Evolutionary conservation across 257 asterid genomes (phyloP), one percentile per base, ranked within the genome.

Genomic region (Plantago elongata): DNA sequence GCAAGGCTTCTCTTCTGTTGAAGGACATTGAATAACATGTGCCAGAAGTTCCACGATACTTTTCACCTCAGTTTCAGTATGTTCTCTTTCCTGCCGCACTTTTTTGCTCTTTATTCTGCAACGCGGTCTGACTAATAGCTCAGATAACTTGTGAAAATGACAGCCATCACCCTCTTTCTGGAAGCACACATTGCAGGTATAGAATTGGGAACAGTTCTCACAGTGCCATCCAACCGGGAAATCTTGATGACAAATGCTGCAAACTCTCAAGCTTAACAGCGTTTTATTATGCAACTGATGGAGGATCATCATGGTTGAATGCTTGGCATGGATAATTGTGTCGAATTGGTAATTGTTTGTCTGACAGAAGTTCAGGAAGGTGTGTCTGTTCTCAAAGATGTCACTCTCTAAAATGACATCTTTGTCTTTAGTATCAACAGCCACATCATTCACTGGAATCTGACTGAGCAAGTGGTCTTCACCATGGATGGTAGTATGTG

Each of bases 251-350:
- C 83, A 78, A 55, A 65, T 58, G 63, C 75, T 62, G 70, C 86
- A 78, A n/a, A 61, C 67, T 52, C 27, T 51, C 51, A n/a, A 30
- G 30, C 58, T 62, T 47, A 62, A 45, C 16, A 63, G 37, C 18
- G 64, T 52, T 63, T 37, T 61, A 47, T 74, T 67, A 74, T 69
- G 71, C 66, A 87, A 88, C 69, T 82, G 84, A 70, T 80, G 69
- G 64, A 89, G 44, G 72, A 89, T 84, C 95, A 89, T 89, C 95
- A 86, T 89, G n/a, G 95, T 73, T 11, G 96, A 89, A 69, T 86
- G 79, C 75, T 89, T 89, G 47, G 95, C 95, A 17, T 84, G 85
- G 10, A 93, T 88, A 65, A 80, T 83, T 5, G 90, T 64, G 60
- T 81, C 83, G 54, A 89, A 89, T 64, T 84, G 93, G 57, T 77